Evolutionary conservation across 192 early-diverging fungal genomes (phyloP), one percentile per base, ranked within the genome.

Genomic region (Rhizophagus clarus): DNA sequence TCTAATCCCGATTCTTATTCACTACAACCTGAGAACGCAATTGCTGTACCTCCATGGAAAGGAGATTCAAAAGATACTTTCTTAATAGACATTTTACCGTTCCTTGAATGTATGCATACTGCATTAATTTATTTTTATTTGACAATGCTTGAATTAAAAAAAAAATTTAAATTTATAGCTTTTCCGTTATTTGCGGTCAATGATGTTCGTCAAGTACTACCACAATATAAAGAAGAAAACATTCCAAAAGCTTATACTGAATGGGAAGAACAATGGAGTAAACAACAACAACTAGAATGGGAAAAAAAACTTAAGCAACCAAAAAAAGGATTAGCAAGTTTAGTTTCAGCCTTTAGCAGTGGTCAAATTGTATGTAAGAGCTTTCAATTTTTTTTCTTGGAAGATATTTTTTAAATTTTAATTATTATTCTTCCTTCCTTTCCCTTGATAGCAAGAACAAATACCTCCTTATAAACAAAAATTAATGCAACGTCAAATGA

Each of bases 21-120:
- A 63, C 85, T 93, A 80, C 97, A 99, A 83, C 97, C 97, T 17
- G 96, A 98, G 81, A 99, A 99, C 81, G 92, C 91, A 26, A 84
- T 99, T 32, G 70, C 91, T 29, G 85, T 96, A 71, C 93, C 95
- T 80, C 92, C 93, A 72, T 99, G 96, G 94, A 87, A 86, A 80
- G 97, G 97, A 29, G 89, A 95, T 73, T 82, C 93, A 0, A 87
- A 87, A 40, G 98, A 98, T 77, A 88, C 87, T 24, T 96, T 94
- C 82, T 84, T 99, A 67, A 83, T 89, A 61, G 94, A 93, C 62
- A 90, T 94, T 72, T 94, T 96, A 83, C 94, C 94, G 31, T 95
- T 99, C 87, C 89, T 99, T 29, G 96, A 98, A 89, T 91, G 94
- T 96, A 86, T 80, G 87, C 85, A 77, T 29, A 17, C 7, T 49